Evolutionary conservation across 192 early-diverging fungal genomes (phyloP), one percentile per base, ranked within the genome.

Genomic region (Dissophora ornata): DNA sequence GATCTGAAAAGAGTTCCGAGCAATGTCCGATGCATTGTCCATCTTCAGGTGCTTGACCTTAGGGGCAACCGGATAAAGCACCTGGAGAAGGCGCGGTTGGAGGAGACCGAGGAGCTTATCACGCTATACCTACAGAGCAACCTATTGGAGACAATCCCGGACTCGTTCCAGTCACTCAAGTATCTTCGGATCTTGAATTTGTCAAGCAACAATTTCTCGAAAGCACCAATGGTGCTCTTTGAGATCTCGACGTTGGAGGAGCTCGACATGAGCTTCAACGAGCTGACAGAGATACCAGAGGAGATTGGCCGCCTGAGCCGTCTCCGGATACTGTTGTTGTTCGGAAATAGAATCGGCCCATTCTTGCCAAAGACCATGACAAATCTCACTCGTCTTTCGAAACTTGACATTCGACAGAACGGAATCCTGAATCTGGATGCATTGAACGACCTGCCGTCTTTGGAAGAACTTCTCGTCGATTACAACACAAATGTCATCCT

Each of bases 391-490:
- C 82, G 81, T 30, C 84, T 97, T 1, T 81, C 79, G 59, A 88
- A 91, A 60, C 80, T 97, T 22, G 94, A 97, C 68, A 83, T 95
- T 40, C 88, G 94, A 1, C 89, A 91, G 46, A 97, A 97, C 73
- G 69, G 78, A 19, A 88, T 97, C 53, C 87, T 91, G 55, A 88
- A 92, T 53, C 58, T 91, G 29, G 82, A 86, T 29, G 70, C 88
- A 4, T 48, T 90, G 8, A 84, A 88, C 4, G 51, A 83, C 22
- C 63, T 92, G 13, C 84, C 84, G 24, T 80, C 71, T 2, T 83
- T 93, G 19, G 83, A 91, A 60, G 81, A 87, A 28, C 58, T 92
- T 22, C 84, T 84, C 46, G 89, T 90, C 22, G 93, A 94, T 56
- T 90, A 85, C 57, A 94, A 94, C 80, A 80, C 86, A 52, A 85